Conservation (phyloP, 345 rosid genomes). For the Syzygium aromaticum region DNA sequence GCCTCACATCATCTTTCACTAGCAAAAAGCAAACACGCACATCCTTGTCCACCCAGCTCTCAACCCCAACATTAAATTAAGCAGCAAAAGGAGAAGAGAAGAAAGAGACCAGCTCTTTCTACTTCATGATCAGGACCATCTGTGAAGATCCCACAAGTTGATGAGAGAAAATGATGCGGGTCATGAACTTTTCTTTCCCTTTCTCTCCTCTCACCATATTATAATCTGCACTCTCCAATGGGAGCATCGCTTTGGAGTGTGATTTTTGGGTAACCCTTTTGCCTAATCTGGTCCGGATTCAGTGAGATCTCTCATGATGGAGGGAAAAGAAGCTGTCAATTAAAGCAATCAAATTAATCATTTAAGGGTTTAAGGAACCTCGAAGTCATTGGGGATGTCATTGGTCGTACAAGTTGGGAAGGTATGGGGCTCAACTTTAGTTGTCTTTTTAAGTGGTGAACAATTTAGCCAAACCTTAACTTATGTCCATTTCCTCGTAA, state of each 20-base stretch:
- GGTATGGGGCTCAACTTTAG: background rate
- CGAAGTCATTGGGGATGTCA: background rate
- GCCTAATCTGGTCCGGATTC: background rate
- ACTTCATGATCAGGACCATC: background rate
- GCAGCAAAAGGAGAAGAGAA: background rate
- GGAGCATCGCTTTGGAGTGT: background rate
- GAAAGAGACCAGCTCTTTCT: background rate
- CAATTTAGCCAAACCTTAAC: background rate
- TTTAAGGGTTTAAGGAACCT: background rate
- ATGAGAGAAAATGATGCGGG: background rate
- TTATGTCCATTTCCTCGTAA: background rate
- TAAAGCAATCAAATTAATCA: background rate
- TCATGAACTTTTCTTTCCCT: background rate
- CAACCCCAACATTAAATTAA: background rate
- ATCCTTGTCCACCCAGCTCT: background rate
- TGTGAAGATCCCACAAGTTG: background rate
- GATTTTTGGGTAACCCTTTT: background rate
- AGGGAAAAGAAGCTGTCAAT: background rate
- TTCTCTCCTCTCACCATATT: background rate
- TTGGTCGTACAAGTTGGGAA: background rate
- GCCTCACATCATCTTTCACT: constrained; percentile 12
- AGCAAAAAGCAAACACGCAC: background rate
- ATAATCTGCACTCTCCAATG: background rate
- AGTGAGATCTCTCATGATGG: background rate
- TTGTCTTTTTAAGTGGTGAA: background rate